Evolutionary conservation across 805 yeast species (phyloP), one percentile per base, ranked within the genome.

Genomic region (Starmerella roubikii): DNA sequence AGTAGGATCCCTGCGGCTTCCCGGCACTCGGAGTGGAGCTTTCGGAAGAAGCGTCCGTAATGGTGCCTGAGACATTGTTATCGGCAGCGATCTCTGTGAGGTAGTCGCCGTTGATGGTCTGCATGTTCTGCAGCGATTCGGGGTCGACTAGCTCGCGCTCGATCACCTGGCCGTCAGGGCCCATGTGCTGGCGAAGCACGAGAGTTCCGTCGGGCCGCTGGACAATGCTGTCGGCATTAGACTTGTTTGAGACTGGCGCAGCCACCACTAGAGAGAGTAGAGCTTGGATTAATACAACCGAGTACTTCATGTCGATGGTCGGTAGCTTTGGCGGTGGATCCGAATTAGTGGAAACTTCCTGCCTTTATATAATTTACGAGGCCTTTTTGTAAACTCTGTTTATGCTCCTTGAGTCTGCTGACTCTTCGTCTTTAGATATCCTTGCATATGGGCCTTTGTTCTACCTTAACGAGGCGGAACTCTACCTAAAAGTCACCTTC

Each of bases 201-300:
- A 47, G 28, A 8, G 46, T n/a, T 20, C 49, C 51, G 17, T 48
- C 51, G 11, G 29, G 32, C 19, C 36, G 30, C 27, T 30, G 25
- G 16, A 26, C 40, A 8, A 47, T 42, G 10, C 38, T 39, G 24
- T 35, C 37, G 19, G 38, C 34, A 10, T 11, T 22, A 15, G 21
- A 15, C 15, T 10, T 32, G 15, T 25, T 12, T 27, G 35, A 12
- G 35, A 39, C 23, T 12, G 51, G 52, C 11, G 49, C 49, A 5
- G 49, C 49, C 27, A 45, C 17, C 8, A 37, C 49, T 16, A 38
- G 30, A 32, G 48, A 39, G 18, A 46, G 32, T 11, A 48, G 37
- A 6, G 53, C 49, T 32, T 44, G 46, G 21, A 44, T 29, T 17
- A 44, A 29, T 35, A 40, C 15, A 17, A 26, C 22, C 17, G 44